Evolutionary conservation across 768 basidiomycete genomes (phyloP).

Genomic region (Boletus rufocinnamomeus): DNA sequence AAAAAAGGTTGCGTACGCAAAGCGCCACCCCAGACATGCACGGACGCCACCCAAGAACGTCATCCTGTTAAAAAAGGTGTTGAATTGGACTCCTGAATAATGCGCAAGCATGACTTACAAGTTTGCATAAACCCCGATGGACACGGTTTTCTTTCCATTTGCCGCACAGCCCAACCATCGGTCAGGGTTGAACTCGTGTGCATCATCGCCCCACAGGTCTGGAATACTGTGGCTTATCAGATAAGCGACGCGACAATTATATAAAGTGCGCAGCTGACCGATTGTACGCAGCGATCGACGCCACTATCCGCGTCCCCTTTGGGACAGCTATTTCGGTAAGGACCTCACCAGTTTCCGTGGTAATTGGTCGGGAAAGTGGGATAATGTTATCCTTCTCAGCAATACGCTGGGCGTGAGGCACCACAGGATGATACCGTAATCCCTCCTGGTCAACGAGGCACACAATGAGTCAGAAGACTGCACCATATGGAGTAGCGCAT

Average conservation of each 20-base stretch:
- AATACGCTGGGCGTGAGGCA: constrained; percentile 54
- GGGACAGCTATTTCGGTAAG: constrained; percentile 48
- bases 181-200: constrained; percentile 34
- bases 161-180: constrained; percentile 27
- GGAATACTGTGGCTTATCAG: constrained; percentile 19
- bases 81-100: background rate
- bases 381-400: constrained; percentile 56
- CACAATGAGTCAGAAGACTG: background rate
- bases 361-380: constrained; percentile 57
- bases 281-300: constrained; percentile 57
- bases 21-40: constrained; percentile 35
- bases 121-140: constrained; percentile 33
- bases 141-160: constrained; percentile 19
- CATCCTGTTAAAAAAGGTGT: constrained; percentile 24
- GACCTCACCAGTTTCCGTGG: constrained; percentile 44
- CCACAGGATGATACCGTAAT: constrained; percentile 49
- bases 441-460: constrained; percentile 40
- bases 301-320: constrained; percentile 51
- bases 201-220: constrained; percentile 36
- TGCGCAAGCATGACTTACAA: constrained; percentile 18
- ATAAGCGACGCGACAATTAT: background rate
- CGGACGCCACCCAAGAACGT: constrained; percentile 30
- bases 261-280: constrained; percentile 37
- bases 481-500: constrained; percentile 16
- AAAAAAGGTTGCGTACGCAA: constrained; percentile 26